Evolutionary conservation across 495 filamentous ascomycete species (phyloP), one percentile per base, ranked within the genome.

Genomic region (Neurospora terricola): DNA sequence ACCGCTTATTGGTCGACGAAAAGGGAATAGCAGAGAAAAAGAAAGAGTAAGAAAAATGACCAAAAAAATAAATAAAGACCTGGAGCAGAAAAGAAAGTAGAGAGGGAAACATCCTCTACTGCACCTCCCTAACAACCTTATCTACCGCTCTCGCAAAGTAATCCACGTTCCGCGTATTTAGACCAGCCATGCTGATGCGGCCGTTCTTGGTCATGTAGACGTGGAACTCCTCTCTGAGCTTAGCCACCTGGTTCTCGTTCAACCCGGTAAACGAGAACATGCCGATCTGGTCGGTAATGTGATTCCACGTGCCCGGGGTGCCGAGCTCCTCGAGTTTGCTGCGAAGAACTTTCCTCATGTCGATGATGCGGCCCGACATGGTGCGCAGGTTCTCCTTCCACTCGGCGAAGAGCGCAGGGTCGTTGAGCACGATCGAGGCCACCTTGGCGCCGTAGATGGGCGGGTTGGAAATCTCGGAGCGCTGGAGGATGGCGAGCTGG

Each of bases 151-250:
- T 90, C 23, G 94, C 96, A 74, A 97, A 90, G 81, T 98, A 97
- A 48, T 97, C 93, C 42, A 98, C 84, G 80, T 99, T 99, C 75
- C 89, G 81, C 34, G 92, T 91, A 81, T 98, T 99, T 74, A 98
- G 80, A 2, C 96, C 96, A 3, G 96, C 96, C 93, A 99, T 98
- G 71, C 91, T 94, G 80, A 98, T 97, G 40, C 96, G 89, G 12
- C 96, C 96, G 78, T 99, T 99, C 89, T 98, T 98, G 37, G 96
- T 98, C 93, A 98, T 97, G 81, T 99, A 99, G 43, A 99, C 87
- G 79, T 98, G 96, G 77, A 85, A 91, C 75, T 95, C 90, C 69
- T 90, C 88, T 70, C 93, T 86, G 74, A 99, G 79, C 81, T 90
- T 88, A 81, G 88, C 77, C n/a, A 97, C 96, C 82, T 99, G 96